These are phyloP conservation scores for Phalaenopsis aphrodite DNA, from an alignment of 106 monocot genomes.

Conservation along the genomic window DNA sequence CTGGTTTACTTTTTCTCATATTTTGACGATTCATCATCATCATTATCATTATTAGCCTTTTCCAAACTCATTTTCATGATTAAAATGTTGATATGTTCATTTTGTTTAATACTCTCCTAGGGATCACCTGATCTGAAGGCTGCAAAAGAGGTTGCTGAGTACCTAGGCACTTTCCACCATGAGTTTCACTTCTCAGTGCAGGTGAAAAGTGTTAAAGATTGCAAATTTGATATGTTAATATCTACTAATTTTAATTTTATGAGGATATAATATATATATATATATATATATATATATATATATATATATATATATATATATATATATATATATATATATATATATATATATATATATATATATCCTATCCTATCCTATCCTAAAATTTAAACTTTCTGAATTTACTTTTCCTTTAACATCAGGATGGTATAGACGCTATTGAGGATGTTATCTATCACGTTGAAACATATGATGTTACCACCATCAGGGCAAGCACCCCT, in stretches of 20 bases:
- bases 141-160: slow-evolving; percentile 45
- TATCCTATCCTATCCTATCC: no score
- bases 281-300: no score
- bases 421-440: slow-evolving; percentile 69
- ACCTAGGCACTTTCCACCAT: slow-evolving; percentile 56
- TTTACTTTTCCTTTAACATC: not conserved
- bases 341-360: no score
- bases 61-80: not conserved
- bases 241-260: not conserved
- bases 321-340: no score
- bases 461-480: slow-evolving; percentile 60
- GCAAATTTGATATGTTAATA: not conserved
- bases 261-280: no score
- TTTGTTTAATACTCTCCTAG: slow-evolving; percentile 9
- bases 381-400: not conserved
- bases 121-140: slow-evolving; percentile 66
- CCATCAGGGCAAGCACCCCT: slow-evolving; percentile 59
- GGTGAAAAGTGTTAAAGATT: slow-evolving; percentile 13
- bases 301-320: no score
- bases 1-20: not conserved
- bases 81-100: not conserved
- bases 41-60: no score
- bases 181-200: slow-evolving; percentile 66
- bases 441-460: slow-evolving; percentile 65
- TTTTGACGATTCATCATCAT: not conserved